Base-by-base conservation (phyloP, 176 grass and related monocot genomes). In the Rhynchospora tenuis region DNA sequence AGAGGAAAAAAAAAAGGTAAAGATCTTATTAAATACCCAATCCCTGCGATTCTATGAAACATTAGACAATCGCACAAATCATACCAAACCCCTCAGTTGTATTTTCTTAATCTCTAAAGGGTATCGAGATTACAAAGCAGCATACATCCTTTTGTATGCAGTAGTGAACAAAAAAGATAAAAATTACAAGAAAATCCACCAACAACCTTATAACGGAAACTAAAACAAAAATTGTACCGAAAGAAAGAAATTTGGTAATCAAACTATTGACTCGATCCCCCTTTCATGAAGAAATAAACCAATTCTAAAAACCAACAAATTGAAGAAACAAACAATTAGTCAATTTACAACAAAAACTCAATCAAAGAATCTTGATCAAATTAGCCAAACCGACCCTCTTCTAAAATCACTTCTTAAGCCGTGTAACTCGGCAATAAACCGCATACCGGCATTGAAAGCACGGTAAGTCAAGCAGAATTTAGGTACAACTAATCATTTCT, bases 331-430 rank as follows among this genome's bases (percentile, higher is more conserved):
- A 82, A 63, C 59, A 27, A 82, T 82, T 44, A 63, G 80, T 68
- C 47, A 82, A 82, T 82, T 64, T 82, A 82, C 78, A 81, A 81
- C 80, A 82, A 19, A 82, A 82, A 82, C 80, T 82, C 80, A n/a
- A 82, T 82, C 80, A 82, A 82, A 68, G 80, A 82, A 82, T 82
- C 45, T 82, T 82, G 61, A 54, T 82, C 59, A 67, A 45, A 28
- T 27, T 64, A 46, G 22, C 38, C 61, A 65, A 14, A 22, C 22
- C 78, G 56, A 81, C 3, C 23, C 75, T 55, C 8, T n/a, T 81
- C 22, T 62, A 46, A 61, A 64, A 64, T 16, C 19, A 81, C 19
- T 8, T 24, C 78, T 45, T 63, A 81, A 81, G 55, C 24, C 22
- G 13, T 76, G 73, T 55, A 10, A 76, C 26, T 51, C 15, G 2